phyloP scores from a whole-genome alignment of 129 eudicot species.

The Pseudognaphalium luteoalbum region DNA sequence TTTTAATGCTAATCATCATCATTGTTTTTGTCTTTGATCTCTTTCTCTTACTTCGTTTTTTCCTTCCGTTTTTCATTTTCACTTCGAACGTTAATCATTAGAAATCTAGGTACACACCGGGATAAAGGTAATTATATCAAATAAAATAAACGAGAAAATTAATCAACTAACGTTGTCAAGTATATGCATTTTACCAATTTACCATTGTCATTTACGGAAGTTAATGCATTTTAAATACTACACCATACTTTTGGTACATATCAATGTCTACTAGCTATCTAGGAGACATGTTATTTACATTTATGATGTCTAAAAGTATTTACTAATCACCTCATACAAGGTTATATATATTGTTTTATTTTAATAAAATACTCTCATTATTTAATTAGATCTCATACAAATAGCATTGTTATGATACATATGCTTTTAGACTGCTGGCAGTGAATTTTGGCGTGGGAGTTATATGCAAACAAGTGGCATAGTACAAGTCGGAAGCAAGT shows the following conservation, averaged over 20 bases:
- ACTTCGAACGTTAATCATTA: background rate
- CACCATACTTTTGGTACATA: background rate
- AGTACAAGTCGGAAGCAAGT: conserved; percentile 7
- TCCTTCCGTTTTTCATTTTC: background rate
- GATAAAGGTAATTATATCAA: background rate
- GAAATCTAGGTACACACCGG: background rate
- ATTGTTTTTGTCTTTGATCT: background rate
- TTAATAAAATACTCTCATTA: no score
- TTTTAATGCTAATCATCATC: background rate
- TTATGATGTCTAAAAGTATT: no score
- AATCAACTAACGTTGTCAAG: background rate
- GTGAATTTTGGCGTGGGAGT: conserved; percentile 11
- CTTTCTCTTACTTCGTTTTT: background rate
- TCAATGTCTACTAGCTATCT: background rate
- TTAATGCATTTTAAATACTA: background rate
- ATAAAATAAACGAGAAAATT: no score
- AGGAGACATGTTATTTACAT: no score
- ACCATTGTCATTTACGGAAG: background rate
- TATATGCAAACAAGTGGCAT: conserved; percentile 12
- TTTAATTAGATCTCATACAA: no score
- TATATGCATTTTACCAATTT: background rate
- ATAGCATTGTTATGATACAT: background rate
- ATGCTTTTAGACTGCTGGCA: background rate
- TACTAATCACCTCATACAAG: no score
- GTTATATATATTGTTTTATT: no score